Evolutionary conservation across 2,329 filamentous ascomycete genomes (phyloP), one percentile per base, ranked within the genome.

Genomic region (Colletotrichum sp.): DNA sequence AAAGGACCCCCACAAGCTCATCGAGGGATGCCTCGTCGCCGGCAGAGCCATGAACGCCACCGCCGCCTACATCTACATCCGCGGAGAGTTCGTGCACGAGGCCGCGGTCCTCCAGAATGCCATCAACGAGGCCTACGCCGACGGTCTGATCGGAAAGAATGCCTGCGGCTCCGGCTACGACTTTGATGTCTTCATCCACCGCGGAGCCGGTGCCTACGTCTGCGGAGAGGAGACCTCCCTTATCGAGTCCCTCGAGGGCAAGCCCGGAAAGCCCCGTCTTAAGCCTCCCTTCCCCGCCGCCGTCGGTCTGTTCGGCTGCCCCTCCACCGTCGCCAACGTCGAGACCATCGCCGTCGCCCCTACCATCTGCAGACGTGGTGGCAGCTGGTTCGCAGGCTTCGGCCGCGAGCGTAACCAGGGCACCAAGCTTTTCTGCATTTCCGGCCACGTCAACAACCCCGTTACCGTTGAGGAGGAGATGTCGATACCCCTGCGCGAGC

Each of bases 401-500:
- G 97, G 97, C 69, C 96, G 97, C 80, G 96, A 99, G 89, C 94
- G 97, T 80, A 99, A 99, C 88, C 92, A 95, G 81, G 97, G 97
- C 82, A 99, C 97, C 79, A 99, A 99, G 90, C 94, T 99, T 57
- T 99, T 94, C 90, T 98, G 96, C 86, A 99, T 99, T 85, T 99
- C 96, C 71, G 97, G 97, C 32, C 95, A 99, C 86, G 97, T 99
- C 89, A 99, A 99, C 91, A 98, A 99, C 89, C 97, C 97, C 71
- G 95, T 92, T 86, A 99, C 97, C 1, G 97, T 99, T 77, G 97
- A 99, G 87, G 97, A 99, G 88, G 97, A 99, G 88, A 99, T 99
- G 97, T 98, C 95, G 69, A 99, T 99, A 80, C 94, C 97, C 59
- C 92, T 99, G 77, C 94, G 95, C 60, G 97, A 99, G 87, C 92